Evolutionary conservation across 2,329 filamentous ascomycete genomes (phyloP), one percentile per base, ranked within the genome.

Genomic region (Claviceps pusilla): DNA sequence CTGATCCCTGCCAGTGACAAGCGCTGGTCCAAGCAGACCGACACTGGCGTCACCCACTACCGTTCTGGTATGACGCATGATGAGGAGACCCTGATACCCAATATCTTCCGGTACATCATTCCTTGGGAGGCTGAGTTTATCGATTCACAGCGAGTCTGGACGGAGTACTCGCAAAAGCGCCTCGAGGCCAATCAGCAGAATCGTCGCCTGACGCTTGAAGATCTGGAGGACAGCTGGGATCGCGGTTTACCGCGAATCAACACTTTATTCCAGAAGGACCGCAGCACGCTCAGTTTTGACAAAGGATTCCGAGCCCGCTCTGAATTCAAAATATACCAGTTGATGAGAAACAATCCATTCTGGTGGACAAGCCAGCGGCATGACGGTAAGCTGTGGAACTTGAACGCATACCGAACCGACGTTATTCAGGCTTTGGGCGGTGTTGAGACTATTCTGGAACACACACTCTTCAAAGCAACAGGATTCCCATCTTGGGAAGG

Each of bases 111-210:
- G 57, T 98, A 98, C 71, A 97, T 98, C 66, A 95, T 97, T 59
- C 91, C 93, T 0, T 98, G 93, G 93, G 93, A 98, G 68, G 88
- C 91, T 1, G 93, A 98, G 68, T 98, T 98, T 70, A 95, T 97
- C 61, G 94, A 98, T 67, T 98, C 93, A 4, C 94, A 98, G 68
- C 85, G 94, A 62, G 93, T 98, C 1, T 98, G 93, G 93, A 97
- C 93, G 31, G 93, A 98, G 64, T 98, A 98, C 66, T 96, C 91
- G 0, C 93, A 98, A 72, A 98, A 98, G 76, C 85, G 93, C 49
- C 78, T 94, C 59, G 93, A 98, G 67, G 94, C 93, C 24, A 95
- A 96, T 64, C 91, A 97, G 63, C 93, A 98, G 68, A 98, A 98
- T 64, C 84, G 93, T 55, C 83, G 93, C 60, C 74, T 98, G 49